Conservation (phyloP, 768 basidiomycete genomes). For the Candolleomyces eurysporus region DNA sequence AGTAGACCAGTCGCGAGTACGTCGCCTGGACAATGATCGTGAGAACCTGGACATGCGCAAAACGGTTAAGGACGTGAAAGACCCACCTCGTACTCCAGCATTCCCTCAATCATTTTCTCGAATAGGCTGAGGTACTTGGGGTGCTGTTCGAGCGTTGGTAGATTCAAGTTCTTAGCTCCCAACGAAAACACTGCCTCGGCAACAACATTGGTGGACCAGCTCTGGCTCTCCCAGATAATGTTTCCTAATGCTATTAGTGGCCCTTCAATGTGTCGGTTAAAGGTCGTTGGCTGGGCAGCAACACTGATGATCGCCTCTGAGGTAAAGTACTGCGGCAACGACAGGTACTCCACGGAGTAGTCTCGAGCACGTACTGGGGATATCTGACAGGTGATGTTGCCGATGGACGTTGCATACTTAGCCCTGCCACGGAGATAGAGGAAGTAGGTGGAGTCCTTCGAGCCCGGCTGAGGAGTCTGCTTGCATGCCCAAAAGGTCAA, state of each 20-base stretch:
- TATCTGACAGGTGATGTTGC: conserved; percentile 19
- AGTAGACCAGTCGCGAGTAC: no score
- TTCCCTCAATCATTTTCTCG: conserved; percentile 21
- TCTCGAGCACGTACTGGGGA: conserved; percentile 15
- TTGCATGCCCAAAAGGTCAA: conserved; percentile 17
- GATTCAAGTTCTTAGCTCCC: conserved; percentile 16
- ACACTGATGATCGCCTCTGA: not conserved
- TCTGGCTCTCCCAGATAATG: not conserved
- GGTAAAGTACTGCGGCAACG: not conserved
- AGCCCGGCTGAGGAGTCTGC: not conserved
- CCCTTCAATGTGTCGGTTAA: conserved; percentile 1
- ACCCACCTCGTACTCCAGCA: conserved; percentile 11
- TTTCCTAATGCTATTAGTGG: not conserved
- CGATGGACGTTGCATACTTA: conserved; percentile 7
- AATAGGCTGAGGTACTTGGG: conserved; percentile 15
- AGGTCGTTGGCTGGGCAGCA: not conserved
- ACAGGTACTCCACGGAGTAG: conserved; percentile 17
- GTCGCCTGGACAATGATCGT: no score
- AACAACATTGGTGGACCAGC: not conserved
- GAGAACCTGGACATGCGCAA: no score
- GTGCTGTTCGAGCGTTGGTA: conserved; percentile 2
- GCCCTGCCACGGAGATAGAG: conserved; percentile 13
- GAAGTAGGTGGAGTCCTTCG: conserved; percentile 5
- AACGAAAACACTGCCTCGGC: conserved; percentile 12
- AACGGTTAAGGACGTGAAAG: no score